Conservation (phyloP, 257 asterid species). For the Datura wrightii region DNA sequence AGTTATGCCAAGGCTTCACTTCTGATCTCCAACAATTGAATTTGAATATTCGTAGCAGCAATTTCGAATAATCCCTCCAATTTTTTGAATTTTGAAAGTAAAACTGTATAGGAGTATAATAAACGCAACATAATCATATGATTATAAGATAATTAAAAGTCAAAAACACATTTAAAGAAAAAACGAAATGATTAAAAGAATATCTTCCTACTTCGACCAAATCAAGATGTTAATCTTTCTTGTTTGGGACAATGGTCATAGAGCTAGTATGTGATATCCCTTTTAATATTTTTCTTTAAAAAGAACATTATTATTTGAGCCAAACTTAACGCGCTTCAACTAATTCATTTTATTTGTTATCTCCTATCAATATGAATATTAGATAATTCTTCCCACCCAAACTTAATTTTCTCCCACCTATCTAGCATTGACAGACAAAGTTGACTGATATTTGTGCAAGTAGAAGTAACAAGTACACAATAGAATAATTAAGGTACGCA, state of each 20-base stretch:
- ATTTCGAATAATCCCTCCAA: background rate
- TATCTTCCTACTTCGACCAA: background rate
- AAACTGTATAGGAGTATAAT: background rate
- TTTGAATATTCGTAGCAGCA: background rate
- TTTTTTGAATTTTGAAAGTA: background rate
- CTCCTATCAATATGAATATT: background rate
- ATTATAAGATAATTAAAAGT: background rate
- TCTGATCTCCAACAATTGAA: background rate
- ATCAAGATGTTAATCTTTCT: background rate
- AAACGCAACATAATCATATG: background rate
- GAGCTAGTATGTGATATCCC: background rate
- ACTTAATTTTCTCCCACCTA: background rate
- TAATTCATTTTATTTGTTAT: background rate
- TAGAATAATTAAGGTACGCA: background rate
- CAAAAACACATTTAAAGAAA: background rate
- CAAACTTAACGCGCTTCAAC: background rate
- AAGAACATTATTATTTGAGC: background rate
- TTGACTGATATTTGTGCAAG: background rate
- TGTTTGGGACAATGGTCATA: background rate
- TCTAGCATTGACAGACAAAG: background rate
- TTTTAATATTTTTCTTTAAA: background rate
- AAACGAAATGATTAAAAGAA: background rate
- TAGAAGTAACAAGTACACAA: background rate
- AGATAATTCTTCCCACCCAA: background rate
- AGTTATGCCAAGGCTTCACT: too few relatives aligned